A percentile compares a stretch with the other conserved stretches of the same genome.
Conservation (phyloP, 169 alveolate genomes). For the Cryptosporidium tyzzeri region DNA sequence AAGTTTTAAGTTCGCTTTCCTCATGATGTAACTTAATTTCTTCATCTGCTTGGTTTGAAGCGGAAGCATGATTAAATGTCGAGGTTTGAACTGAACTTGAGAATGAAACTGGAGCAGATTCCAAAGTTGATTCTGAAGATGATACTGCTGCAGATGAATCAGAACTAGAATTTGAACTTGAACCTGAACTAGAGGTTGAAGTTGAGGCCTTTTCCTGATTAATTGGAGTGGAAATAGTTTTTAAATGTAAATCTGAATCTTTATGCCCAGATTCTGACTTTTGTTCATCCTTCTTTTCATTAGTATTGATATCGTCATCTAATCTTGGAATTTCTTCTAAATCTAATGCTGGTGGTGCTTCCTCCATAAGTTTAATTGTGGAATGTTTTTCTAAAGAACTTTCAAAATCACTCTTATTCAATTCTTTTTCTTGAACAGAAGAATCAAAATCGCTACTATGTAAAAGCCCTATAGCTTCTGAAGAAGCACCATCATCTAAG, state of each 20-base stretch:
- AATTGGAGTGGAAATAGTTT: constrained; percentile 59
- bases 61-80: background rate
- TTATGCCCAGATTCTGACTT: constrained; percentile 25
- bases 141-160: background rate
- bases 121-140: background rate
- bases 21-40: background rate
- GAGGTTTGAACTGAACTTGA: too few species aligned
- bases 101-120: background rate
- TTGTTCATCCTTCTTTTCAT: constrained; percentile 35
- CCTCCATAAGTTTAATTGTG: constrained; percentile 26
- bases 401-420: background rate
- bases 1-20: too few species aligned
- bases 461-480: constrained; percentile 70
- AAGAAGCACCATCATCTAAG: background rate
- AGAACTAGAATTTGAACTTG: background rate
- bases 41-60: background rate
- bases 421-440: constrained; percentile 37
- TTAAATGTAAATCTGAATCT: constrained; percentile 49
- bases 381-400: background rate
- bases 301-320: constrained; percentile 5
- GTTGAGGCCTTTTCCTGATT: constrained; percentile 9
- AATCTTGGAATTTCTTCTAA: constrained; percentile 67
- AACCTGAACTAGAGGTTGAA: background rate
- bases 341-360: constrained; percentile 55
- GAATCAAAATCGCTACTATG: constrained; percentile 75